These are phyloP conservation scores for Mycena kentingensis DNA, from an alignment of 768 basidiomycete genomes.

Conservation along the genomic window DNA sequence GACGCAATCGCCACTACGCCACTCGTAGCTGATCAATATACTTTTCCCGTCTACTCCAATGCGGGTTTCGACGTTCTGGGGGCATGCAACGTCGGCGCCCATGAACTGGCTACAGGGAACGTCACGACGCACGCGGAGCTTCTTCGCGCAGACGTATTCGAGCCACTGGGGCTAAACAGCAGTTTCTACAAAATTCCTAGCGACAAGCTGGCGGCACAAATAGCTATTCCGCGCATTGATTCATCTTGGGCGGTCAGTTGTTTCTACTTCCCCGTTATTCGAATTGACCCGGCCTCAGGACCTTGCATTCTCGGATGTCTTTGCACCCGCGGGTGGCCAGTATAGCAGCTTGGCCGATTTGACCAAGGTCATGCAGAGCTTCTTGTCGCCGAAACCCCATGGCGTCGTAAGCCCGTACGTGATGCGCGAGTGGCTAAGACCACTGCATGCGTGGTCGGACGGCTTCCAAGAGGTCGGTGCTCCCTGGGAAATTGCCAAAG, in stretches of 20 bases:
- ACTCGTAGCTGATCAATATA: constrained; percentile 45
- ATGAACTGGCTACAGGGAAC: constrained; percentile 39
- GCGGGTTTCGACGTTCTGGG: constrained; percentile 78
- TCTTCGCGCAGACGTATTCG: constrained; percentile 51
- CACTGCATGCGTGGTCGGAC: constrained; percentile 40
- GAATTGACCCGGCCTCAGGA: constrained; percentile 32
- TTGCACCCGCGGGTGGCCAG: constrained; percentile 52
- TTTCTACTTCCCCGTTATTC: background rate
- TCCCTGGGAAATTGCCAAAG: constrained; percentile 44
- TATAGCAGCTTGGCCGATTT: constrained; percentile 52
- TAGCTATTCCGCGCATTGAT: constrained; percentile 43
- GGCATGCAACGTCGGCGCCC: constrained; percentile 59
- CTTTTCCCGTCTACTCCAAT: constrained; percentile 70
- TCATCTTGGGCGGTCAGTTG: constrained; percentile 37
- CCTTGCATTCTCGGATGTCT: constrained; percentile 37
- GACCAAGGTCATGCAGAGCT: constrained; percentile 42
- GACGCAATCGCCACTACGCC: constrained; percentile 39
- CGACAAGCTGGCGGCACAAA: constrained; percentile 29
- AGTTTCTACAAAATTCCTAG: constrained; percentile 45
- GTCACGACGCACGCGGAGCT: constrained; percentile 43
- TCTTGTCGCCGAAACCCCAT: constrained; percentile 43
- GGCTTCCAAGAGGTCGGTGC: constrained; percentile 41
- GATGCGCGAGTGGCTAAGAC: constrained; percentile 46
- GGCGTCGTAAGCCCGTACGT: constrained; percentile 38
- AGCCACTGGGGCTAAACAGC: constrained; percentile 45